A percentile compares a stretch with the other conserved stretches of the same genome.
These are phyloP conservation scores for Aspergillus homomorphus DNA, from an alignment of 495 filamentous ascomycete genomes.

Conservation along the genomic window DNA sequence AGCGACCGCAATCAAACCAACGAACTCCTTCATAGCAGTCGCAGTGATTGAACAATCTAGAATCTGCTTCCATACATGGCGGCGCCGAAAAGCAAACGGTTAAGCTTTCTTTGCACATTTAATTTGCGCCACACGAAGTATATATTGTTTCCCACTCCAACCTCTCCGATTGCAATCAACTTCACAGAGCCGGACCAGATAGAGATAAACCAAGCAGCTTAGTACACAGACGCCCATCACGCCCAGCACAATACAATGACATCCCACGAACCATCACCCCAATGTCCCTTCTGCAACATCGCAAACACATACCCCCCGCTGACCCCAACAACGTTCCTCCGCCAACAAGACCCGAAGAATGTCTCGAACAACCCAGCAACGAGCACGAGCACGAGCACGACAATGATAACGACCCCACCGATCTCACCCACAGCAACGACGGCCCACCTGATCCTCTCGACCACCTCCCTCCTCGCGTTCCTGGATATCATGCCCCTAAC, in stretches of 20 bases:
- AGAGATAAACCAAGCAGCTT: no score
- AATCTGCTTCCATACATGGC: background rate
- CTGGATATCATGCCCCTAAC: conserved; percentile 87
- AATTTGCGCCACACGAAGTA: background rate
- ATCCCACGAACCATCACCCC: background rate
- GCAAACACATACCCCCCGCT: conserved; percentile 43
- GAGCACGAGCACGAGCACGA: conserved; percentile 11
- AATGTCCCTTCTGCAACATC: conserved; percentile 44
- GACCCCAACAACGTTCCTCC: conserved; percentile 30
- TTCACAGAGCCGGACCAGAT: no score
- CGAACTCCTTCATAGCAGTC: background rate
- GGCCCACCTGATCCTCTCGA: conserved; percentile 71
- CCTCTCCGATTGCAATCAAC: no score
- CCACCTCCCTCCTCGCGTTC: conserved; percentile 72
- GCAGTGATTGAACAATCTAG: background rate
- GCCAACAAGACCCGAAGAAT: conserved; percentile 20
- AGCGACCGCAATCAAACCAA: background rate
- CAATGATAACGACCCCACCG: conserved; percentile 8
- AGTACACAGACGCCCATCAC: background rate
- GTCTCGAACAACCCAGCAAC: background rate
- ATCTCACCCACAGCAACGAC: conserved; percentile 25
- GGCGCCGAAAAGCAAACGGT: background rate
- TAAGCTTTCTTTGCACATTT: background rate
- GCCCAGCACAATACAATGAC: background rate
- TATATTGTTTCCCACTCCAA: background rate